Conservation (phyloP, 306 rosid species). For the Sicyos baderoa region DNA sequence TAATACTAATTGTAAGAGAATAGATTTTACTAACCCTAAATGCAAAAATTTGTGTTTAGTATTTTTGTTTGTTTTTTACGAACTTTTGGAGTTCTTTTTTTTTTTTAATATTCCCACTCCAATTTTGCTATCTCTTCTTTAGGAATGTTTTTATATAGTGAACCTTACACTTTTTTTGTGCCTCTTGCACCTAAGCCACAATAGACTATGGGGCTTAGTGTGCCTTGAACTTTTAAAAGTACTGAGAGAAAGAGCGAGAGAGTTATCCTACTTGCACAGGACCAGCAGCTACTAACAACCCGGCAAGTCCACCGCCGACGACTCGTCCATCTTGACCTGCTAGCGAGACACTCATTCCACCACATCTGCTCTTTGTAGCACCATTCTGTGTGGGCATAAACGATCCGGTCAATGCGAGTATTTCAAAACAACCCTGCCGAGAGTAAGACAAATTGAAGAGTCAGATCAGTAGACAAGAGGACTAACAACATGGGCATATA, state of each 20-base stretch:
- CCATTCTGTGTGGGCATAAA: slow-evolving; percentile 23
- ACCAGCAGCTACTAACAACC: slow-evolving; percentile 25
- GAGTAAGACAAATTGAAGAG: background rate
- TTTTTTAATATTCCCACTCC: too few relatives aligned
- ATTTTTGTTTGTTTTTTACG: too few relatives aligned
- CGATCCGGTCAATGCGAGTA: slow-evolving; percentile 19
- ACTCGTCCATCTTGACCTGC: slow-evolving; percentile 25
- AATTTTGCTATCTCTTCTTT: too few relatives aligned
- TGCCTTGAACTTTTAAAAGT: too few relatives aligned
- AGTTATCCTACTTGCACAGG: slow-evolving; percentile 20
- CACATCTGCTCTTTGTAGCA: slow-evolving; percentile 21
- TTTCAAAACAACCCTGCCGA: slow-evolving; percentile 22
- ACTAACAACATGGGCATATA: background rate
- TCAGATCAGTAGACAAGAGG: background rate
- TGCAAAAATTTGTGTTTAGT: too few relatives aligned
- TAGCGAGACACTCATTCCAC: slow-evolving; percentile 22
- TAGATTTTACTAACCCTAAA: too few relatives aligned
- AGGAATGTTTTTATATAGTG: too few relatives aligned
- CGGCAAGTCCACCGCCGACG: slow-evolving; percentile 23
- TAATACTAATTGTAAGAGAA: too few relatives aligned
- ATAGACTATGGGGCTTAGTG: too few relatives aligned
- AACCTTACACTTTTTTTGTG: too few relatives aligned
- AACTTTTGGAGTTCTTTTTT: too few relatives aligned
- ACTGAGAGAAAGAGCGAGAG: background rate
- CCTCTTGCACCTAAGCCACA: too few relatives aligned